Conservation (phyloP, 129 eudicot genomes). For the Erigeron canadensis region DNA sequence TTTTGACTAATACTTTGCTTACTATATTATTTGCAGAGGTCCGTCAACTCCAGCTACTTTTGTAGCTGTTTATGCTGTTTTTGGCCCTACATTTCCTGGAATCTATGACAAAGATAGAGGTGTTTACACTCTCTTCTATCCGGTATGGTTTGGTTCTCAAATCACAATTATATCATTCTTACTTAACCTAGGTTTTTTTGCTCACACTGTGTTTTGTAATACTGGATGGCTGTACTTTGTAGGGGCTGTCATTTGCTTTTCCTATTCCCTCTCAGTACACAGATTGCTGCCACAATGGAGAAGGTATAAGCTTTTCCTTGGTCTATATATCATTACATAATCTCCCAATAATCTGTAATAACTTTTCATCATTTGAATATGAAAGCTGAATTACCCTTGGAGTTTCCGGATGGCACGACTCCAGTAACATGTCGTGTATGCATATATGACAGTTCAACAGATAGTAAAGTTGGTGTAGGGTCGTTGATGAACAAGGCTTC, state of each 20-base stretch:
- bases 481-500: conserved; percentile 71
- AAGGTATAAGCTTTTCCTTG: conserved; percentile 3
- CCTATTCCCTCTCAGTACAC: conserved; percentile 87
- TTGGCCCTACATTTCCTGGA: conserved; percentile 98
- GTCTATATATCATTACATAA: not conserved
- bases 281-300: conserved; percentile 66
- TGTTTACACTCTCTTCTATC: conserved; percentile 80
- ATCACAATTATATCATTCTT: not conserved
- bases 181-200: not conserved
- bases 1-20: not conserved
- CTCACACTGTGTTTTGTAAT: not conserved
- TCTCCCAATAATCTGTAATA: not conserved
- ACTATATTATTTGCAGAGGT: conserved; percentile 50
- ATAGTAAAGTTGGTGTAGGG: conserved; percentile 83
- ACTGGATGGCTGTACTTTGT: conserved; percentile 16
- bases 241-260: conserved; percentile 96
- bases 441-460: conserved; percentile 62
- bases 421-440: conserved; percentile 89
- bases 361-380: conserved; percentile 7
- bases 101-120: conserved; percentile 85
- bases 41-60: conserved; percentile 88
- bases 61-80: conserved; percentile 83
- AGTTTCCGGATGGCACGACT: conserved; percentile 96
- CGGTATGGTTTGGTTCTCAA: conserved; percentile 46
- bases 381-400: conserved; percentile 82